phyloP scores from a whole-genome alignment of 768 basidiomycete genomes.

The Neoboletus magnificus region DNA sequence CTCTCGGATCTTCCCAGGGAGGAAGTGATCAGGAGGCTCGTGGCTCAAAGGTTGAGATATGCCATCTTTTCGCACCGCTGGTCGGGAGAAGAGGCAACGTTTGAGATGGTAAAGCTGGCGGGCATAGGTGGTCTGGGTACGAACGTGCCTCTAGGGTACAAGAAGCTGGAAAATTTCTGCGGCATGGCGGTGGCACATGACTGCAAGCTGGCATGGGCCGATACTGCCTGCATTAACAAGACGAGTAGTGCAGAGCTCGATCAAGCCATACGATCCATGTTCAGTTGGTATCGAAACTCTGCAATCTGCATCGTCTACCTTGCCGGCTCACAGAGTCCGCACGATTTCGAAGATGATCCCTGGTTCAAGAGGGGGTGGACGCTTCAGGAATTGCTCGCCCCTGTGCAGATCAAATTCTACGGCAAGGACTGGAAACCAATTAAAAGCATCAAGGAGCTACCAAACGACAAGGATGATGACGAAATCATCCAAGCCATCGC shows the following conservation, averaged over 20 bases:
- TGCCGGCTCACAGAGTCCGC: neutral
- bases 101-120: neutral
- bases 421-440: neutral
- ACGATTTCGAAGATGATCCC: neutral
- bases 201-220: constrained; percentile 27
- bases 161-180: neutral
- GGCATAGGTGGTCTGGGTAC: neutral
- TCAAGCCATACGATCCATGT: neutral
- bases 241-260: constrained; percentile 7
- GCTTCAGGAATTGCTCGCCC: constrained; percentile 10
- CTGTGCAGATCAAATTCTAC: constrained; percentile 5
- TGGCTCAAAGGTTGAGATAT: neutral
- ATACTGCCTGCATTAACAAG: neutral
- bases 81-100: neutral
- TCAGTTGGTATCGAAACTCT: constrained; percentile 5
- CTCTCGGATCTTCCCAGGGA: neutral
- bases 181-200: neutral
- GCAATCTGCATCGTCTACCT: neutral
- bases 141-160: neutral
- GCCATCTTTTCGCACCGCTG: neutral
- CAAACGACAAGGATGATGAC: constrained; percentile 2
- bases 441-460: neutral
- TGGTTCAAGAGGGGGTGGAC: constrained; percentile 1
- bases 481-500: neutral
- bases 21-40: neutral